Evolutionary conservation across 2,329 filamentous ascomycete genomes (phyloP).

Genomic region (Ceratocystis eucalypticola): DNA sequence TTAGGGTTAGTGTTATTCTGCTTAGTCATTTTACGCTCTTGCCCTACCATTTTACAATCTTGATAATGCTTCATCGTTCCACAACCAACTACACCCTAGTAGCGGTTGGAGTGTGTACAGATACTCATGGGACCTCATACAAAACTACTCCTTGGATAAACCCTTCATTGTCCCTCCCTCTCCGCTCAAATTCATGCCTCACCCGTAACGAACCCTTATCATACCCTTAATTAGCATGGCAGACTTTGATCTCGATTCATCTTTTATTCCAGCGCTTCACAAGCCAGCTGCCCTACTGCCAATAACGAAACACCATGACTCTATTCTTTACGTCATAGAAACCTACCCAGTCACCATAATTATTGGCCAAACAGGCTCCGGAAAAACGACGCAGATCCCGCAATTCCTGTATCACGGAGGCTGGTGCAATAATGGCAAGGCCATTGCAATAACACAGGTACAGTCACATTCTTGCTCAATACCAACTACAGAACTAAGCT

Average conservation of each 20-base stretch:
- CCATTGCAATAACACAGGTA: slow-evolving; percentile 84
- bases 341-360: slow-evolving; percentile 74
- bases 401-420: slow-evolving; percentile 80
- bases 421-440: slow-evolving; percentile 73
- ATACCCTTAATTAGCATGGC: slow-evolving; percentile 30
- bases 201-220: neutral
- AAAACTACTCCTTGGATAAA: neutral
- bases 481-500: slow-evolving; percentile 1
- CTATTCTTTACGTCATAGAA: slow-evolving; percentile 74
- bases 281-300: slow-evolving; percentile 74
- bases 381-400: slow-evolving; percentile 91
- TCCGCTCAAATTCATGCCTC: too few relatives aligned
- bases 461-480: slow-evolving; percentile 24
- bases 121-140: neutral
- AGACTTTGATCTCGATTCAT: slow-evolving; percentile 42
- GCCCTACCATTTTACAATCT: neutral
- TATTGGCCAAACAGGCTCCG: slow-evolving; percentile 85
- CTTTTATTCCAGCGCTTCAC: slow-evolving; percentile 68
- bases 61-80: neutral
- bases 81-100: neutral
- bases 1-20: neutral
- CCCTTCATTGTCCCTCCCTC: too few relatives aligned
- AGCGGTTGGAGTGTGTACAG: neutral
- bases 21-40: neutral
- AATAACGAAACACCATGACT: slow-evolving; percentile 69